Evolutionary conservation across 768 basidiomycete genomes (phyloP), one percentile per base, ranked within the genome.

Genomic region (Chalciporus sphaerocephalus): DNA sequence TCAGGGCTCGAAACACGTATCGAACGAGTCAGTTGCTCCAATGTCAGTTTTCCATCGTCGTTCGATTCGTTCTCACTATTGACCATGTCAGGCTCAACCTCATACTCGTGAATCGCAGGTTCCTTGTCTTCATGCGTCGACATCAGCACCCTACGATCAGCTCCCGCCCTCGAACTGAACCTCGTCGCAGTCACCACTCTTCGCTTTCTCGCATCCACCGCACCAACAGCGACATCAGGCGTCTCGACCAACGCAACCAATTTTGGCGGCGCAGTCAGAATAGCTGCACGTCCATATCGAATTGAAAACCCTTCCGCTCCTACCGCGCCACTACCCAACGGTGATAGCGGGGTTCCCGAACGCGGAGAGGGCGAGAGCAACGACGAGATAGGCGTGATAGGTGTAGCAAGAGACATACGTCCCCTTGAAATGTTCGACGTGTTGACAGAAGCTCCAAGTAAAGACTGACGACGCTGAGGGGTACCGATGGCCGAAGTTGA

Each of bases 171-270:
- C 18, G 87, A 83, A 60, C 90, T 92, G 60, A 93, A 94, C 49
- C 92, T 71, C 15, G 91, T 95, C 6, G 88, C 87, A 43, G 89
- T 92, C 12, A 91, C 85, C 1, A 93, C 87, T 38, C 92, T 71
- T 54, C 86, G 73, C 74, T 92, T 90, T 62, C 75, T 72, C 15
- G 88, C 81, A 63, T 94, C 92, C 8, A 92, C 87, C 18, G 91
- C 87, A 8, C 92, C 92, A 28, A 91, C 80, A n/a, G 83, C 90
- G 8, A 92, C 83, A 60, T 92, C 92, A 0, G 90, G 88, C 9
- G 88, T 92, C 63, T 87, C 87, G 15, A 93, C 84, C 23, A 92
- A 69, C 4, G 85, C 88, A 15, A 93, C 77, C 22, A 93, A 68
- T 59, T 83, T 83, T 13, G 92, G 91, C n/a, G 89, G 86, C 13